Percentiles rank a stretch among this genome's conserved stretches.
Evolutionary conservation across 2,329 filamentous ascomycete genomes (phyloP).

Genomic region (Cercospora sesami): DNA sequence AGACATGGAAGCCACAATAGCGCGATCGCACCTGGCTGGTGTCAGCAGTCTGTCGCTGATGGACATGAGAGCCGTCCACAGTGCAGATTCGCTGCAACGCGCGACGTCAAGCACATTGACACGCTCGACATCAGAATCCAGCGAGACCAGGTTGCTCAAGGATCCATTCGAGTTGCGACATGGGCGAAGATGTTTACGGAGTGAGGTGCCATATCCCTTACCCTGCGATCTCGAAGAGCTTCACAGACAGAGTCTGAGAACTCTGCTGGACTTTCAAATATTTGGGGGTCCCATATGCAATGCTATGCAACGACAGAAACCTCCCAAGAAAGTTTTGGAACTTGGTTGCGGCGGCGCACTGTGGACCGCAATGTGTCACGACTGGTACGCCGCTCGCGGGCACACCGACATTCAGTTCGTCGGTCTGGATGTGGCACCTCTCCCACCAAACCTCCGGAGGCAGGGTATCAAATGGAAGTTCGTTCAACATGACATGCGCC

Average conservation of each 20-base stretch:
- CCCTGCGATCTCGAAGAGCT: conserved; percentile 85
- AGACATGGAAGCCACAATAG: conserved; percentile 1
- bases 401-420: conserved; percentile 72
- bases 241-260: conserved; percentile 82
- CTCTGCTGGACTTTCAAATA: conserved; percentile 75
- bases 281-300: conserved; percentile 79
- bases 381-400: conserved; percentile 70
- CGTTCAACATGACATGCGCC: conserved; percentile 80
- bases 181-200: conserved; percentile 76
- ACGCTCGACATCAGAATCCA: conserved; percentile 15
- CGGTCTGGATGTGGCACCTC: conserved; percentile 75
- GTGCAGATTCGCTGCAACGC: conserved; percentile 17
- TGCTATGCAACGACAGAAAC: conserved; percentile 63
- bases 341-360: conserved; percentile 84
- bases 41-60: background rate
- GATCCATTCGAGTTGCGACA: conserved; percentile 59
- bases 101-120: conserved; percentile 21
- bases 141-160: conserved; percentile 11
- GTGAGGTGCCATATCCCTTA: conserved; percentile 76
- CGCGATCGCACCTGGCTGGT: background rate
- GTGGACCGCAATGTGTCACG: conserved; percentile 86
- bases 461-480: conserved; percentile 86
- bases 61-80: background rate
- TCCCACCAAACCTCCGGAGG: conserved; percentile 64
- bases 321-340: conserved; percentile 78